Evolutionary conservation across 2,329 filamentous ascomycete genomes (phyloP).

Genomic region (Didymellaceae sp.): DNA sequence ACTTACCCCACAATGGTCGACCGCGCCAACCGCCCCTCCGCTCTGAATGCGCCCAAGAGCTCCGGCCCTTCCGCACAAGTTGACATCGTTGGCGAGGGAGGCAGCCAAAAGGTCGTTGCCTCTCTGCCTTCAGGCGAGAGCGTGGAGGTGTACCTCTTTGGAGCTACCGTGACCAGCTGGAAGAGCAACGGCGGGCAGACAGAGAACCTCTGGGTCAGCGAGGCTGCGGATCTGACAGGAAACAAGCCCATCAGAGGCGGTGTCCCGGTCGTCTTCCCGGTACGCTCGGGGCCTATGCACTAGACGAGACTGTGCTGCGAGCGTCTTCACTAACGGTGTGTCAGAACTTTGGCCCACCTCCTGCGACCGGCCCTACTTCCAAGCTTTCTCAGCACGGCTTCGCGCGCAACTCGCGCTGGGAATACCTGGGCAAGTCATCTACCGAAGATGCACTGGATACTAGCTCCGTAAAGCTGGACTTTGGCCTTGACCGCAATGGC

Average conservation of each 20-base stretch:
- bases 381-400: slow-evolving; percentile 92
- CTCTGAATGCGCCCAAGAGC: slow-evolving; percentile 66
- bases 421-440: slow-evolving; percentile 89
- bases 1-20: slow-evolving; percentile 68
- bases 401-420: slow-evolving; percentile 87
- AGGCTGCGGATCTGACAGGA: slow-evolving; percentile 81
- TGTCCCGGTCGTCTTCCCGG: slow-evolving; percentile 91
- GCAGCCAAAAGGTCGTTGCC: slow-evolving; percentile 76
- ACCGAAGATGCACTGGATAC: slow-evolving; percentile 62
- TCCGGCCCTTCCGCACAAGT: slow-evolving; percentile 72
- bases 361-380: slow-evolving; percentile 77
- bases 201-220: slow-evolving; percentile 87
- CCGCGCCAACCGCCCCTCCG: slow-evolving; percentile 81
- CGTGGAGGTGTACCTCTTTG: slow-evolving; percentile 84
- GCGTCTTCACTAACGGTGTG: slow-evolving; percentile 15
- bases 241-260: slow-evolving; percentile 89
- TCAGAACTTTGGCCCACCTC: slow-evolving; percentile 81
- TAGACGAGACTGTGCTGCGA: neutral
- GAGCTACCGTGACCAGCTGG: slow-evolving; percentile 93
- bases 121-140: slow-evolving; percentile 84
- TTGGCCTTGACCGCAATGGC: slow-evolving; percentile 79
- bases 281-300: slow-evolving; percentile 54
- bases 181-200: slow-evolving; percentile 74
- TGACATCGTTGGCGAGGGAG: slow-evolving; percentile 75
- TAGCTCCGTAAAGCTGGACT: slow-evolving; percentile 86